Evolutionary conservation across 1,284 basidiomycete species (phyloP).

Genomic region (Trichosporon asahii): DNA sequence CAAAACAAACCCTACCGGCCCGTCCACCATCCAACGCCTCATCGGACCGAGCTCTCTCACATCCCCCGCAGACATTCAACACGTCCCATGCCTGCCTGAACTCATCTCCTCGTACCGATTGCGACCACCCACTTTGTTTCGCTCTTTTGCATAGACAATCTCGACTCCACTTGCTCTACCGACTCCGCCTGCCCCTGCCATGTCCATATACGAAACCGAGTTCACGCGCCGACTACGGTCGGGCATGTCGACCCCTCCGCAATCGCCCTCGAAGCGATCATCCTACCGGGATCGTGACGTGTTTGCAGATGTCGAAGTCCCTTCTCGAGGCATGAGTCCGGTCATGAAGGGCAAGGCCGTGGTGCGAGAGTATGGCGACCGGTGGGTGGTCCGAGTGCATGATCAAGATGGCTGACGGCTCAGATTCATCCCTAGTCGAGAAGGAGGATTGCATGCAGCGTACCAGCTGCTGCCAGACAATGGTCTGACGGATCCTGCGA

Average conservation of each 20-base stretch:
- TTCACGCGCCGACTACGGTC: conserved; percentile 39
- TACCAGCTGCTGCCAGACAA: conserved; percentile 55
- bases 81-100: neutral
- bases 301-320: conserved; percentile 33
- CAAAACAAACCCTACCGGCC: conserved; percentile 5
- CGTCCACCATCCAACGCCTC: neutral
- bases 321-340: conserved; percentile 30
- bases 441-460: conserved; percentile 55
- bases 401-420: neutral
- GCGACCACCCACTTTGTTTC: neutral
- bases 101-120: neutral
- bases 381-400: conserved; percentile 35
- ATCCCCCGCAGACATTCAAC: neutral
- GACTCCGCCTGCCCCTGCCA: neutral
- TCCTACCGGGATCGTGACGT: conserved; percentile 29
- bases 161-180: neutral
- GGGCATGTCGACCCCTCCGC: conserved; percentile 23
- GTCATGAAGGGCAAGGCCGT: conserved; percentile 35
- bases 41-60: neutral
- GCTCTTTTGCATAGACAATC: neutral
- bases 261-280: conserved; percentile 12
- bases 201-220: conserved; percentile 40
- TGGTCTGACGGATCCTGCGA: conserved; percentile 17
- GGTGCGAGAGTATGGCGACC: conserved; percentile 50
- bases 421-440: conserved; percentile 58